A percentile compares a stretch with the other conserved stretches of the same genome.
Conservation (phyloP, 192 early-diverging fungal genomes). For the Mortierella antarctica region DNA sequence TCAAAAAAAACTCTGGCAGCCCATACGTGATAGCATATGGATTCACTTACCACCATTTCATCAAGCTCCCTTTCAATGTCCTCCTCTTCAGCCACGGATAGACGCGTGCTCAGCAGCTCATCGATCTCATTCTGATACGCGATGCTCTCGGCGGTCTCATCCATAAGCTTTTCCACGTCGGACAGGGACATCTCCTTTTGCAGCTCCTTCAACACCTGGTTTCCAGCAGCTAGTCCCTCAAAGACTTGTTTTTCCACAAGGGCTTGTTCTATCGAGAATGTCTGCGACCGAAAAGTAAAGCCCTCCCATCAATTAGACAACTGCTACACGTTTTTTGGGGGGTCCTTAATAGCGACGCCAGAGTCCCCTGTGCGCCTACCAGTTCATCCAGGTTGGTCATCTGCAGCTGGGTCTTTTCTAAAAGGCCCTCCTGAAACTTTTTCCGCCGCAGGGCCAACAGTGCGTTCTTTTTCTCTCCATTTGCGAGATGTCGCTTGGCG, state of each 20-base stretch:
- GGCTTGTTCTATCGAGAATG: slow-evolving; percentile 89
- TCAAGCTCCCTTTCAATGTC: slow-evolving; percentile 87
- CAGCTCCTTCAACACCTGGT: slow-evolving; percentile 84
- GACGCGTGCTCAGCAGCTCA: slow-evolving; percentile 76
- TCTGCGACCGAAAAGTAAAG: slow-evolving; percentile 46
- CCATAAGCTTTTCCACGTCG: slow-evolving; percentile 93
- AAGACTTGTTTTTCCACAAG: slow-evolving; percentile 92
- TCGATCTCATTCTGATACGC: slow-evolving; percentile 95
- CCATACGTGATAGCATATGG: too few relatives aligned
- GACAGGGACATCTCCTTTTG: slow-evolving; percentile 90
- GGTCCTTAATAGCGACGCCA: background rate
- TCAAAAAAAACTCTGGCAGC: too few relatives aligned
- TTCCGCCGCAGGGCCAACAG: slow-evolving; percentile 93
- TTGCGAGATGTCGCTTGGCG: slow-evolving; percentile 79
- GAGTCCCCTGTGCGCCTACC: slow-evolving; percentile 52
- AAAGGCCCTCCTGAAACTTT: slow-evolving; percentile 93
- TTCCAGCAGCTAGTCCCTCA: slow-evolving; percentile 86
- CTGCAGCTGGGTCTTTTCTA: slow-evolving; percentile 87
- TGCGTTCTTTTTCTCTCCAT: slow-evolving; percentile 84
- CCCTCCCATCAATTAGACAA: too few relatives aligned
- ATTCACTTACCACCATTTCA: slow-evolving; percentile 33
- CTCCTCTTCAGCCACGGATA: slow-evolving; percentile 88
- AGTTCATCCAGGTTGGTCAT: slow-evolving; percentile 91
- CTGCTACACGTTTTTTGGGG: background rate
- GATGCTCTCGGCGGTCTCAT: slow-evolving; percentile 96